Evolutionary conservation across 331 rosid species (phyloP).

Genomic region (Stylosanthes scabra): DNA sequence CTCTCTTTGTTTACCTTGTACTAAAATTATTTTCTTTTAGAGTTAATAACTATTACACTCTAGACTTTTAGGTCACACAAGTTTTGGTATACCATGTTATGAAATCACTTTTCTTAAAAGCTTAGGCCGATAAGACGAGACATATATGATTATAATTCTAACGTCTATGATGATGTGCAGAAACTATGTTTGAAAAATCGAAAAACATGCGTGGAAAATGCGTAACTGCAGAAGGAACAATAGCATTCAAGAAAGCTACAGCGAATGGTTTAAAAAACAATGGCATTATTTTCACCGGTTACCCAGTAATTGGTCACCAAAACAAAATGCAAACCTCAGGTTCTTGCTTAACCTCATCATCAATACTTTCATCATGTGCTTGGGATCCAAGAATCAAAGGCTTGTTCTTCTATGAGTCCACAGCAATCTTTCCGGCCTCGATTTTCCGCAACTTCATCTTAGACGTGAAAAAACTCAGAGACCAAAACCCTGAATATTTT

Average conservation of each 20-base stretch:
- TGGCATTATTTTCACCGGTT: slow-evolving; percentile 62
- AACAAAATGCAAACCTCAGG: slow-evolving; percentile 83
- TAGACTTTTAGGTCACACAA: too few species aligned
- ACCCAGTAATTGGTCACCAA: slow-evolving; percentile 64
- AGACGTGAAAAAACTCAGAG: slow-evolving; percentile 65
- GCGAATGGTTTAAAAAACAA: slow-evolving; percentile 72
- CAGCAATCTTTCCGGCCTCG: slow-evolving; percentile 63
- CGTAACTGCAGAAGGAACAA: slow-evolving; percentile 48
- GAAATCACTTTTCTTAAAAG: too few species aligned
- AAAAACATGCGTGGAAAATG: slow-evolving; percentile 62
- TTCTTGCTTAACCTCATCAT: slow-evolving; percentile 53
- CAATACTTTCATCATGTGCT: slow-evolving; percentile 52
- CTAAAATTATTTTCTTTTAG: too few species aligned
- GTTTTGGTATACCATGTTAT: too few species aligned
- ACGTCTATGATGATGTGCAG: slow-evolving; percentile 9
- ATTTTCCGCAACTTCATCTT: slow-evolving; percentile 55
- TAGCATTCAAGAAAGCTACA: slow-evolving; percentile 57
- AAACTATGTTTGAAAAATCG: slow-evolving; percentile 42
- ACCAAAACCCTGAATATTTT: slow-evolving; percentile 54
- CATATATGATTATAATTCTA: not conserved
- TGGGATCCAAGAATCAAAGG: slow-evolving; percentile 91
- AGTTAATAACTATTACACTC: too few species aligned
- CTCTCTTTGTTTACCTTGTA: too few species aligned
- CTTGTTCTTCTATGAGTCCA: slow-evolving; percentile 60
- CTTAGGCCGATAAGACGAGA: too few species aligned